Conservation (phyloP, 148 eudicot species). For the Mesembryanthemum crystallinum region DNA sequence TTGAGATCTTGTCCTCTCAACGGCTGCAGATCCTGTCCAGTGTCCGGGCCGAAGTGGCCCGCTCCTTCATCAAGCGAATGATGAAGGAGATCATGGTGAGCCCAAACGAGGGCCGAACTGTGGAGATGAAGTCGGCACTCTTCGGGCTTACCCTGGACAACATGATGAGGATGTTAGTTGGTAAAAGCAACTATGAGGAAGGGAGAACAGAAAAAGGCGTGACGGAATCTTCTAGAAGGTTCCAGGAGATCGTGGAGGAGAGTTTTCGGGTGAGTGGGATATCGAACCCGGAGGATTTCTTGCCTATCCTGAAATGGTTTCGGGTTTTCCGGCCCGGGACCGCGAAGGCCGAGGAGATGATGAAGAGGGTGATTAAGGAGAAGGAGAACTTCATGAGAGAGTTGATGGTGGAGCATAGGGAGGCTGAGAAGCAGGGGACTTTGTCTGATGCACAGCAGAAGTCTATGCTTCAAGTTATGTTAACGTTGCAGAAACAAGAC, state of each 20-base stretch:
- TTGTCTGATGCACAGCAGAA: conserved; percentile 16
- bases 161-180: conserved; percentile 41
- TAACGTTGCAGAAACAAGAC: conserved; percentile 29
- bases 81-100: conserved; percentile 4
- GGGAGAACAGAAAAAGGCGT: neutral
- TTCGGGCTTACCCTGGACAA: conserved; percentile 31
- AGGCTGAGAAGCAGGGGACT: conserved; percentile 14
- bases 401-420: conserved; percentile 29
- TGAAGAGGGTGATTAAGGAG: conserved; percentile 19
- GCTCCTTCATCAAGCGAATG: conserved; percentile 20
- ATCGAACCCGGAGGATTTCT: conserved; percentile 22
- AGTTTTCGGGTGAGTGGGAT: conserved; percentile 15
- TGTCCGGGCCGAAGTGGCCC: conserved; percentile 30
- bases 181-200: conserved; percentile 29
- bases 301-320: conserved; percentile 20
- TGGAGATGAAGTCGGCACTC: conserved; percentile 33
- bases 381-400: conserved; percentile 32
- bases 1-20: conserved; percentile 33
- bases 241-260: conserved; percentile 17
- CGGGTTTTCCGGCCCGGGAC: neutral
- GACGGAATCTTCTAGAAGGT: conserved; percentile 10
- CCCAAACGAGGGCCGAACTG: neutral
- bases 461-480: conserved; percentile 35
- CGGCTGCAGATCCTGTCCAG: conserved; percentile 24
- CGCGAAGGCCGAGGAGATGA: conserved; percentile 4